These are phyloP conservation scores for Cotoneaster glaucophyllus DNA, from an alignment of 306 rosid species.

Conservation along the genomic window DNA sequence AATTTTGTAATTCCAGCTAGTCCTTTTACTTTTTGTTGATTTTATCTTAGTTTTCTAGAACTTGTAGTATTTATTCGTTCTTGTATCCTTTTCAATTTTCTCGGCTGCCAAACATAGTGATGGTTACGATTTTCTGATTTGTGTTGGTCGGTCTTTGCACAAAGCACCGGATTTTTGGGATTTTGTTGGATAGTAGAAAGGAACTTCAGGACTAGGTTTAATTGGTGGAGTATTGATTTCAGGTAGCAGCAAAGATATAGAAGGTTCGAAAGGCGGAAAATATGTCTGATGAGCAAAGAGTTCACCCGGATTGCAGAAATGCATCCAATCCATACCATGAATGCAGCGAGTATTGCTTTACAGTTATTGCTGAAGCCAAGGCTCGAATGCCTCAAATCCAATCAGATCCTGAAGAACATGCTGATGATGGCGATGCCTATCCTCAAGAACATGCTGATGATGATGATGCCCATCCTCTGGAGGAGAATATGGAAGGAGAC, in stretches of 20 bases:
- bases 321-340: slow-evolving; percentile 80
- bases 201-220: background rate
- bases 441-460: slow-evolving; percentile 16
- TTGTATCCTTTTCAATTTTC: no score
- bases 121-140: no score
- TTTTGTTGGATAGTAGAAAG: no score
- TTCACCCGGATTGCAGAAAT: slow-evolving; percentile 88
- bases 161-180: no score
- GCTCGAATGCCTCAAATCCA: slow-evolving; percentile 32
- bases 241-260: slow-evolving; percentile 12
- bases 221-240: background rate
- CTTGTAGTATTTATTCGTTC: no score
- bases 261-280: background rate
- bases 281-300: slow-evolving; percentile 72
- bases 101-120: no score
- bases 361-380: slow-evolving; percentile 65
- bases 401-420: slow-evolving; percentile 38
- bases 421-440: slow-evolving; percentile 13
- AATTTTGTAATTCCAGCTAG: no score
- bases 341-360: slow-evolving; percentile 81
- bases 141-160: no score
- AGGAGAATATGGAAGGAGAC: slow-evolving; percentile 20
- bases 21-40: no score
- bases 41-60: no score
- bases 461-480: slow-evolving; percentile 11